phyloP scores from a whole-genome alignment of 1,284 basidiomycete genomes.

The Pseudozyma flocculosa region DNA sequence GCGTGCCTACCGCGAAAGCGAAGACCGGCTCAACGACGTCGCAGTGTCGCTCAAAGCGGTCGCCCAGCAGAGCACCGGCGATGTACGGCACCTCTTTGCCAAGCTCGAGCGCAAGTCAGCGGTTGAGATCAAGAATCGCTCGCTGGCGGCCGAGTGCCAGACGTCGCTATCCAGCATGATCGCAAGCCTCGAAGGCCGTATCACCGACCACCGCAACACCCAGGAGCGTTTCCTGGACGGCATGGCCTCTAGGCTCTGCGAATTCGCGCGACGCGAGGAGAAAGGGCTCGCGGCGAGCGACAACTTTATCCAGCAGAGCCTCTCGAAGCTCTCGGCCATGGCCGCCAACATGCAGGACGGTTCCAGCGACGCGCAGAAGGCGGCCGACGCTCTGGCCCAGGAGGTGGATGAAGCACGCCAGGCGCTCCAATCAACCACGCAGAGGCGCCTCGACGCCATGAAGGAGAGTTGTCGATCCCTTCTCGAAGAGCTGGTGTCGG shows the following conservation, averaged over 20 bases:
- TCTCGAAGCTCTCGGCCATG: conserved; percentile 13
- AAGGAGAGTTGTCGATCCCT: conserved; percentile 57
- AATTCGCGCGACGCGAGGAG: conserved; percentile 61
- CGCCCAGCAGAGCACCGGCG: conserved; percentile 69
- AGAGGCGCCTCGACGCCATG: conserved; percentile 60
- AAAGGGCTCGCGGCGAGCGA: conserved; percentile 66
- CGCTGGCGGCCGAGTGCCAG: conserved; percentile 68
- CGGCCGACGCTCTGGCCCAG: conserved; percentile 66
- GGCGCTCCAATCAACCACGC: conserved; percentile 66
- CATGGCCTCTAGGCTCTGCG: conserved; percentile 57
- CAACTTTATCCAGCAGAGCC: conserved; percentile 57
- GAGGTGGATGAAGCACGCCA: conserved; percentile 67
- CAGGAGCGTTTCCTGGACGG: conserved; percentile 64
- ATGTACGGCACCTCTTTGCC: conserved; percentile 74
- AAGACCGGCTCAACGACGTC: conserved; percentile 70
- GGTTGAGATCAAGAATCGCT: conserved; percentile 69
- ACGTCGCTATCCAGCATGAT: conserved; percentile 65
- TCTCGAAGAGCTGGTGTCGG: conserved; percentile 51
- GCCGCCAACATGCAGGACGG: conserved; percentile 19
- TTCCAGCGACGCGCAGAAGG: conserved; percentile 60
- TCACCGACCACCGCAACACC: conserved; percentile 68
- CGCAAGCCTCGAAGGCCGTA: conserved; percentile 64
- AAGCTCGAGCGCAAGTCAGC: conserved; percentile 79
- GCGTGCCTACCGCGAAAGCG: conserved; percentile 75
- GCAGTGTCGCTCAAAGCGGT: conserved; percentile 71